phyloP scores from a whole-genome alignment of 1,284 basidiomycete genomes.

The Leccinum pallidistipes region DNA sequence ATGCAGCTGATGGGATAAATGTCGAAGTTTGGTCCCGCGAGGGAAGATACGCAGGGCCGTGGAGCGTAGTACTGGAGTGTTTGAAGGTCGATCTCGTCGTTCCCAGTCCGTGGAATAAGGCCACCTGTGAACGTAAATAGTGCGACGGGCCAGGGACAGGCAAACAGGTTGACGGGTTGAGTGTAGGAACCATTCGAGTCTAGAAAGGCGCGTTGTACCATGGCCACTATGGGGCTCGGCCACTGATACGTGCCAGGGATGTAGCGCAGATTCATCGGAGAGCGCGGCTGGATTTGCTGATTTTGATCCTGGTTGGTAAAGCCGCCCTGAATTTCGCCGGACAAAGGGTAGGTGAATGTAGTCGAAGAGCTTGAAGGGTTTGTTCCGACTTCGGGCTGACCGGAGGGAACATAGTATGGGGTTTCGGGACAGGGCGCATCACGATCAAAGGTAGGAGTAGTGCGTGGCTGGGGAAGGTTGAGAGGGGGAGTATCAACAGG shows the following conservation, averaged over 20 bases:
- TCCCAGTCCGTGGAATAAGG: conserved; percentile 12
- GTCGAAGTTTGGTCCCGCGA: neutral
- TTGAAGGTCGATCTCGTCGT: conserved; percentile 3
- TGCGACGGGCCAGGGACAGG: neutral
- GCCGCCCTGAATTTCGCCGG: neutral
- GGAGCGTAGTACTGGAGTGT: conserved; percentile 13
- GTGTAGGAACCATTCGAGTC: conserved; percentile 1
- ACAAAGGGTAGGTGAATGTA: neutral
- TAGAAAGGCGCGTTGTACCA: conserved; percentile 17
- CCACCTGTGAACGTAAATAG: conserved; percentile 15
- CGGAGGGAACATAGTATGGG: conserved; percentile 3
- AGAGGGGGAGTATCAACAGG: conserved; percentile 12
- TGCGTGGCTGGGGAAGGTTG: neutral
- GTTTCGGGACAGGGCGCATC: conserved; percentile 19
- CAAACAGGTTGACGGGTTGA: neutral
- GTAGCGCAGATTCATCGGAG: neutral
- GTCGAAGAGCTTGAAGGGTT: neutral
- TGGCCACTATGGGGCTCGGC: conserved; percentile 19
- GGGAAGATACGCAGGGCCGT: neutral
- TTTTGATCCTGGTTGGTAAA: neutral
- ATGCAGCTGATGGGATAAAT: conserved; percentile 12
- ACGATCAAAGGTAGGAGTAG: neutral
- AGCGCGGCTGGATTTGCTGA: neutral
- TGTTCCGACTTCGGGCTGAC: neutral
- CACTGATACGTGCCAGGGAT: conserved; percentile 6